phyloP scores from a whole-genome alignment of 495 filamentous ascomycete species.

The Polyplosphaeria fusca region DNA sequence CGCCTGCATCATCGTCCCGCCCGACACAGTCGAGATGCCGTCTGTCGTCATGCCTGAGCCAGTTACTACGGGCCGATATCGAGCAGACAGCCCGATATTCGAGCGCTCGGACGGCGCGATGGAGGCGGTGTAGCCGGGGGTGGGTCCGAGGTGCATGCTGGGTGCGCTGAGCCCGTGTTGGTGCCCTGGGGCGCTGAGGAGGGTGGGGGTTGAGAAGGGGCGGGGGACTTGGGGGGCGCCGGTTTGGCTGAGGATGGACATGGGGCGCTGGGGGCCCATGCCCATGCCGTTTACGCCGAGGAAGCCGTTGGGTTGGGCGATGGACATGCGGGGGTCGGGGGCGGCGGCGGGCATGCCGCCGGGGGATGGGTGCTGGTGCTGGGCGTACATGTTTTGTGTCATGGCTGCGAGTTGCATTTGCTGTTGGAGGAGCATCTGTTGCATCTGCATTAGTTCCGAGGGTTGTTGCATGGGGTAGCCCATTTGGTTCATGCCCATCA shows the following conservation, averaged over 20 bases:
- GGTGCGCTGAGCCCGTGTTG: neutral
- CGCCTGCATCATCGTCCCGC: constrained; percentile 26
- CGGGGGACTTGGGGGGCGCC: neutral
- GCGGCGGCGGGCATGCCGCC: too few relatives aligned
- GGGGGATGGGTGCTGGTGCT: constrained; percentile 9
- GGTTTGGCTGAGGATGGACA: constrained; percentile 19
- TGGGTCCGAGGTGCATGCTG: neutral
- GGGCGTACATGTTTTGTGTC: constrained; percentile 13
- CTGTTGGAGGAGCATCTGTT: constrained; percentile 10
- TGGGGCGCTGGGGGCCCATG: constrained; percentile 19
- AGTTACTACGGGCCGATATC: constrained; percentile 77
- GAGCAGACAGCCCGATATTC: constrained; percentile 81
- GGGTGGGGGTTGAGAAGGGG: constrained; percentile 16
- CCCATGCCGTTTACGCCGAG: neutral
- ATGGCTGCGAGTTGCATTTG: constrained; percentile 2
- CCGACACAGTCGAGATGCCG: neutral
- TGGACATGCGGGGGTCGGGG: constrained; percentile 24
- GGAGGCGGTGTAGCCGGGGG: constrained; percentile 59
- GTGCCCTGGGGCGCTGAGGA: neutral
- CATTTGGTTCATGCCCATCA: constrained; percentile 31
- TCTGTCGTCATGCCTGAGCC: constrained; percentile 5
- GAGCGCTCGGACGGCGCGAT: constrained; percentile 94
- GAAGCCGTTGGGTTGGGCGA: constrained; percentile 12
- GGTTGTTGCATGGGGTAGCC: constrained; percentile 4
- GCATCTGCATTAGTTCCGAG: constrained; percentile 25